Conservation (phyloP, 2,329 filamentous ascomycete species). For the Claviceps pazoutovae region DNA sequence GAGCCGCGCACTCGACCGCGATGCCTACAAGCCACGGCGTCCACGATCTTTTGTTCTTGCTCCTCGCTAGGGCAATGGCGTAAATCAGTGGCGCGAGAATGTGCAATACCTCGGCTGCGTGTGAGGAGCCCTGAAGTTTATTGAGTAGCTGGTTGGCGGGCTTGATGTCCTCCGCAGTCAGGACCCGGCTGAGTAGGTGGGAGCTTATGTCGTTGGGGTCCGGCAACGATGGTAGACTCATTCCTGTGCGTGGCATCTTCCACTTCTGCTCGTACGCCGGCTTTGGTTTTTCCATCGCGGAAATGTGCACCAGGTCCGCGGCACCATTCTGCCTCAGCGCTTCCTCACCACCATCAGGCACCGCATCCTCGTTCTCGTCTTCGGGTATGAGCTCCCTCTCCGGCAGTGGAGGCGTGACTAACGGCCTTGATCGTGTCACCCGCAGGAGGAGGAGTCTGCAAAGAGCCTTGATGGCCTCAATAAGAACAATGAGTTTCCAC, state of each 20-base stretch:
- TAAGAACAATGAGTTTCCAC: slow-evolving; percentile 74
- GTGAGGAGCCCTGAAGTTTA: slow-evolving; percentile 56
- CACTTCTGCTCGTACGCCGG: slow-evolving; percentile 46
- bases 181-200: slow-evolving; percentile 77
- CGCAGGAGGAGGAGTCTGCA: slow-evolving; percentile 70
- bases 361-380: slow-evolving; percentile 27
- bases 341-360: slow-evolving; percentile 28
- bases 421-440: slow-evolving; percentile 67
- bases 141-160: slow-evolving; percentile 79
- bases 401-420: slow-evolving; percentile 73
- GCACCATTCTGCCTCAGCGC: slow-evolving; percentile 19
- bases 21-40: slow-evolving; percentile 81
- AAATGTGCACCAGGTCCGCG: slow-evolving; percentile 25
- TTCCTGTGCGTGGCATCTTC: slow-evolving; percentile 88
- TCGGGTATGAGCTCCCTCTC: slow-evolving; percentile 67
- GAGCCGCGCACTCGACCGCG: slow-evolving; percentile 71
- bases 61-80: slow-evolving; percentile 63
- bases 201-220: slow-evolving; percentile 68
- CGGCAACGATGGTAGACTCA: slow-evolving; percentile 72
- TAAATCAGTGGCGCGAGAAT: slow-evolving; percentile 83
- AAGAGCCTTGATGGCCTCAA: slow-evolving; percentile 76
- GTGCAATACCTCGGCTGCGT: slow-evolving; percentile 79
- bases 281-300: slow-evolving; percentile 8
- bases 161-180: slow-evolving; percentile 94
- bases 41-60: slow-evolving; percentile 67